phyloP scores from a whole-genome alignment of 2,329 filamentous ascomycete genomes.

The Colletotrichum sp. region DNA sequence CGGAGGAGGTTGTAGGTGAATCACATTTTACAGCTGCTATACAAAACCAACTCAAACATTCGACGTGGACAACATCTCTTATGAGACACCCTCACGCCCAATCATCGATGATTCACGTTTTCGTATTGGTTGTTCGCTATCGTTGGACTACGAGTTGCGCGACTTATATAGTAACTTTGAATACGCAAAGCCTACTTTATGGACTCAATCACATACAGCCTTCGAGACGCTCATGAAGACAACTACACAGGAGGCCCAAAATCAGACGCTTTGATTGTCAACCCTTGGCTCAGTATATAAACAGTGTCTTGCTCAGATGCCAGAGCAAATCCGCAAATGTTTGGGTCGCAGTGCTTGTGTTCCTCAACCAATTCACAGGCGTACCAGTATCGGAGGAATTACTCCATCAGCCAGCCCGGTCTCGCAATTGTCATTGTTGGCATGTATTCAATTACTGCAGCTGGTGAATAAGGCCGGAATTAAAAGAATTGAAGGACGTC shows the following conservation, averaged over 20 bases:
- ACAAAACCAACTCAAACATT: neutral
- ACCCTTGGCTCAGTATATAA: too few relatives aligned
- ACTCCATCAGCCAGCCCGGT: neutral
- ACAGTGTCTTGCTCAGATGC: too few relatives aligned
- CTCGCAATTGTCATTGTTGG: too few relatives aligned
- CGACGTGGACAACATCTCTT: too few relatives aligned
- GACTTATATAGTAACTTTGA: neutral
- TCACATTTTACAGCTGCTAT: neutral
- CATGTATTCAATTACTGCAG: neutral
- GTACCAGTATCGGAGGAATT: neutral
- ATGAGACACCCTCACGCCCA: too few relatives aligned
- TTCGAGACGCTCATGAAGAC: neutral
- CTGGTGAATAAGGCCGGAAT: neutral
- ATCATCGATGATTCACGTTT: too few relatives aligned
- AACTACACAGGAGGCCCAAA: rapidly evolving
- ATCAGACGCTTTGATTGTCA: neutral
- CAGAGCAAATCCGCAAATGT: too few relatives aligned
- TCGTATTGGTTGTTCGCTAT: neutral
- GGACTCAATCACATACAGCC: rapidly evolving
- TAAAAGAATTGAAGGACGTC: neutral
- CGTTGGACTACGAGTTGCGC: rapidly evolving
- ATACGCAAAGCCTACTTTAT: neutral
- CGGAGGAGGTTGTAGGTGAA: neutral
- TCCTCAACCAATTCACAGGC: neutral
- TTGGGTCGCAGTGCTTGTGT: too few relatives aligned